Conservation (phyloP, 2,329 filamentous ascomycete species). For the Penicillium digitatum region DNA sequence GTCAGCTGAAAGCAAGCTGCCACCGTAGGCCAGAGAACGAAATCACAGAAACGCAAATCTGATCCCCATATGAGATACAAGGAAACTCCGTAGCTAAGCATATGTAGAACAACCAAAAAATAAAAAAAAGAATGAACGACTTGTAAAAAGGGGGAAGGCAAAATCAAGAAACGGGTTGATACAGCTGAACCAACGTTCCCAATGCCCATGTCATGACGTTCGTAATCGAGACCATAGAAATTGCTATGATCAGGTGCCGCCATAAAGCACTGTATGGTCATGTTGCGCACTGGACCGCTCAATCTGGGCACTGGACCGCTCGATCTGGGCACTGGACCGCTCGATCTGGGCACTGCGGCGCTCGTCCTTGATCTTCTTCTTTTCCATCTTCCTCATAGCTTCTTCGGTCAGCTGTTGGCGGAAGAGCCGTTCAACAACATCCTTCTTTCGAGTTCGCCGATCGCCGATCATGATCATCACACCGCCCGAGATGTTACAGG, state of each 20-base stretch:
- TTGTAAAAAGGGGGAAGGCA: conserved; percentile 16
- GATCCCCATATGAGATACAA: neutral
- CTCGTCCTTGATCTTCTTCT: conserved; percentile 46
- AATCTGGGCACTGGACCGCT: neutral
- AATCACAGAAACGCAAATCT: neutral
- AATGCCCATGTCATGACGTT: conserved; percentile 13
- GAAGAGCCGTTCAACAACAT: conserved; percentile 72
- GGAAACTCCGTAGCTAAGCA: conserved; percentile 9
- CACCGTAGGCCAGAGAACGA: neutral
- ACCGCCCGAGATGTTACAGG: conserved; percentile 72
- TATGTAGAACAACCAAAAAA: neutral
- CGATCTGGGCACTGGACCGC: neutral
- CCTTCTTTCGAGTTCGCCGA: conserved; percentile 75
- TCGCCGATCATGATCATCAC: conserved; percentile 74
- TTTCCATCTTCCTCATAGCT: conserved; percentile 56
- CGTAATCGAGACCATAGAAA: conserved; percentile 9
- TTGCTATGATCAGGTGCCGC: conserved; percentile 13
- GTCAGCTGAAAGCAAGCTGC: neutral
- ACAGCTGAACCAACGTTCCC: neutral
- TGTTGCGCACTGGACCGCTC: conserved; percentile 26
- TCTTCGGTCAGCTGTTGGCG: conserved; percentile 69
- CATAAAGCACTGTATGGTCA: conserved; percentile 19
- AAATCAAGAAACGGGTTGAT: neutral
- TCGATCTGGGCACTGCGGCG: conserved; percentile 22
- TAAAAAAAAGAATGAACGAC: neutral